A percentile compares a stretch with the other conserved stretches of the same genome.
Conservation (phyloP, 805 yeast species). For the Lipomyces oligophaga region DNA sequence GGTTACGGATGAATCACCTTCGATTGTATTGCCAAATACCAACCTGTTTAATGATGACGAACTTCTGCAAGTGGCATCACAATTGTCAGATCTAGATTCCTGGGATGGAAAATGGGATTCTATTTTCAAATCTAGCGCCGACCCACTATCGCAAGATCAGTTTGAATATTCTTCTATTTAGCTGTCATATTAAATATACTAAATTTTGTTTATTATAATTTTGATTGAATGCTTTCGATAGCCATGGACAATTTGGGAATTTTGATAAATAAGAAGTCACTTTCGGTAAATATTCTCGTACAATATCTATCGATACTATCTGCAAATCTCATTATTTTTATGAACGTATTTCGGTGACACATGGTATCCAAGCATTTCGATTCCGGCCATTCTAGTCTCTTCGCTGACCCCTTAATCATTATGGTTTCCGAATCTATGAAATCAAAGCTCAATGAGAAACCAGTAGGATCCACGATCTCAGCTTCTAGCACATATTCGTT, state of each 20-base stretch:
- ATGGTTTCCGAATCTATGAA: no score
- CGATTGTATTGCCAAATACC: not conserved
- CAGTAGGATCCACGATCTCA: no score
- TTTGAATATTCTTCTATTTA: not conserved
- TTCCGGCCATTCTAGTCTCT: no score
- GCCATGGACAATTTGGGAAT: not conserved
- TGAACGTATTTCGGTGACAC: no score
- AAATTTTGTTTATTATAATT: not conserved
- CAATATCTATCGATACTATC: no score
- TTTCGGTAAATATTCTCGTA: no score
- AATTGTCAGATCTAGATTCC: slow-evolving; percentile 10
- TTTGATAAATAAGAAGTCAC: no score
- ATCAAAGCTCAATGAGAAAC: no score
- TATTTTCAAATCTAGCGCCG: not conserved
- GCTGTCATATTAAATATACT: not conserved
- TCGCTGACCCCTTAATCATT: no score
- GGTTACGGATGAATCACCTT: not conserved
- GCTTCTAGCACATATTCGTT: no score
- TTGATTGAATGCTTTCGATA: not conserved
- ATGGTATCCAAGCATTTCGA: no score
- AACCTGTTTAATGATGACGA: not conserved
- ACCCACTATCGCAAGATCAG: not conserved
- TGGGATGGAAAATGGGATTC: slow-evolving; percentile 22
- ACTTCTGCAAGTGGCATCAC: slow-evolving; percentile 8
- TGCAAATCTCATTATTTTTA: no score